A percentile compares a stretch with the other conserved stretches of the same genome.
These are phyloP conservation scores for Schizochytrium sp. DNA, from an alignment of 108 stramenopile genomes.

Conservation along the genomic window DNA sequence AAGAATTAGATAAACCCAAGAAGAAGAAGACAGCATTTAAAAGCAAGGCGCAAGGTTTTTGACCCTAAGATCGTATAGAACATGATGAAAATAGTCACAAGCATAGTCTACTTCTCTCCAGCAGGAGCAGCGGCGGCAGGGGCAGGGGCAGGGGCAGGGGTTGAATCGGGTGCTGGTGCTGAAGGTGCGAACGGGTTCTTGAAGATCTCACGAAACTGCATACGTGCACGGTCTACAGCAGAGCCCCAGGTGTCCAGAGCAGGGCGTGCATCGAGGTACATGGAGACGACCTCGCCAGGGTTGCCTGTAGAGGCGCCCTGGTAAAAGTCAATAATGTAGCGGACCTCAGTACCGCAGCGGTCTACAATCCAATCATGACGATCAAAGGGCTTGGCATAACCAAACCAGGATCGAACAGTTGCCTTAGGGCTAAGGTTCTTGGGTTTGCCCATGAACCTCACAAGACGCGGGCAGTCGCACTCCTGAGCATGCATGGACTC, in stretches of 20 bases:
- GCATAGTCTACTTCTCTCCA: too few species aligned
- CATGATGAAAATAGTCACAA: too few species aligned
- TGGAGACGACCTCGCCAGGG: conserved; percentile 69
- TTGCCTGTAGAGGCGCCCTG: conserved; percentile 69
- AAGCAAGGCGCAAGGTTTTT: too few species aligned
- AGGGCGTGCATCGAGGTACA: conserved; percentile 92
- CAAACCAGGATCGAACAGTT: conserved; percentile 82
- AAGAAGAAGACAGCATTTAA: too few species aligned
- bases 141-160: neutral
- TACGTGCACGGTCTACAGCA: conserved; percentile 78
- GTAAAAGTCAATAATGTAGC: conserved; percentile 97
- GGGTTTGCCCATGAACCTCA: conserved; percentile 89
- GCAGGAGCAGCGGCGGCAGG: neutral
- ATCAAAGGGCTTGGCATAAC: conserved; percentile 90
- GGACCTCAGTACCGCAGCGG: conserved; percentile 70
- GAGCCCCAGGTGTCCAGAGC: conserved; percentile 85
- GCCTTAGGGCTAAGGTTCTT: conserved; percentile 90
- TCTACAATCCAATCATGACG: conserved; percentile 97
- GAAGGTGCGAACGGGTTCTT: neutral
- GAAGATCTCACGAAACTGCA: conserved; percentile 79
- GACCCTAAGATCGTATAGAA: too few species aligned
- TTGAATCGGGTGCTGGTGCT: neutral
- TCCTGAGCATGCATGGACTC: conserved; percentile 74
- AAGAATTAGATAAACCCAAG: too few species aligned
- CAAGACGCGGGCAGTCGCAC: conserved; percentile 77